These are phyloP conservation scores for Paramecium tetraurelia DNA, from an alignment of 73 alveolate genomes.

Conservation along the genomic window DNA sequence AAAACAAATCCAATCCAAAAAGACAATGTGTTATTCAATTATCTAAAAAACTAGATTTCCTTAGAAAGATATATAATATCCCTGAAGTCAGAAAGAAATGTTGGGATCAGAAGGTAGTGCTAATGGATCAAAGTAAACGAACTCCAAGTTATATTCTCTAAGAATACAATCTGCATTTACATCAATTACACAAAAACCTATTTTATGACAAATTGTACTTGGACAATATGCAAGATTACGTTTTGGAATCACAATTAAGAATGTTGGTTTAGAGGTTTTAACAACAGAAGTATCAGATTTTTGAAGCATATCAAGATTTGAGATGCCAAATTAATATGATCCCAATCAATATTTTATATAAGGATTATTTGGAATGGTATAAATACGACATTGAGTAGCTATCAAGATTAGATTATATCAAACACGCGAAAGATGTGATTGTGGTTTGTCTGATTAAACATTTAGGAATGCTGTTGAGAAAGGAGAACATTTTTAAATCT, in stretches of 20 bases:
- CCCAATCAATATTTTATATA: background rate
- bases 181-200: background rate
- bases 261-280: background rate
- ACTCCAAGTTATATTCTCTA: background rate
- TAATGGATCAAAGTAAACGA: background rate
- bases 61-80: background rate
- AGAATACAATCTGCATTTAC: background rate
- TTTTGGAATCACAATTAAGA: background rate
- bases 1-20: background rate
- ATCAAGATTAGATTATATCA: background rate
- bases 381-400: background rate
- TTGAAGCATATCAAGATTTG: background rate
- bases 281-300: background rate
- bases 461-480: background rate
- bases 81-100: background rate
- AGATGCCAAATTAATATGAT: background rate
- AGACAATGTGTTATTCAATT: background rate
- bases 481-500: background rate
- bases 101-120: background rate
- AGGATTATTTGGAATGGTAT: background rate
- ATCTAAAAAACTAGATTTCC: background rate
- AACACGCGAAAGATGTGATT: background rate
- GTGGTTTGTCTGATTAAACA: background rate
- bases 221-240: background rate
- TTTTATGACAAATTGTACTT: background rate